These are phyloP conservation scores for Ilyonectria destructans DNA, from an alignment of 2,329 filamentous ascomycete species.

Conservation along the genomic window DNA sequence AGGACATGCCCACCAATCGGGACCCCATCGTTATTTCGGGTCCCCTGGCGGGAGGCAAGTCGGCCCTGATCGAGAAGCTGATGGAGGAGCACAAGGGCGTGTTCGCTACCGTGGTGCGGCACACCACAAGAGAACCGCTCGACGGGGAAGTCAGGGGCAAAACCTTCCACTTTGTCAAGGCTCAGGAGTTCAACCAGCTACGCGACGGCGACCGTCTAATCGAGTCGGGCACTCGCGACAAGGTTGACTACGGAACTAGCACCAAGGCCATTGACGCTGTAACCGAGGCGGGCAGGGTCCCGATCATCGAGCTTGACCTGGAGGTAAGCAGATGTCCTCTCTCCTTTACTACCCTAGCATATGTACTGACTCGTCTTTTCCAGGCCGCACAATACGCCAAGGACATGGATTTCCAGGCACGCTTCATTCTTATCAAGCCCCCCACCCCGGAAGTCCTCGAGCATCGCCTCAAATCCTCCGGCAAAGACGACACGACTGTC, in stretches of 20 bases:
- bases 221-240: conserved; percentile 68
- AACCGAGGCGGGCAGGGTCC: conserved; percentile 71
- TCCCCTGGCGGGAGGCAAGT: conserved; percentile 74
- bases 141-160: conserved; percentile 69
- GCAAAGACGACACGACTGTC: conserved; percentile 44
- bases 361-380: neutral
- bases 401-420: conserved; percentile 70
- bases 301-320: conserved; percentile 68
- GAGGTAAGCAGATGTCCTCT: conserved; percentile 60
- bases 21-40: conserved; percentile 79
- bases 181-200: conserved; percentile 70
- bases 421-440: conserved; percentile 69
- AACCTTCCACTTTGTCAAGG: conserved; percentile 71
- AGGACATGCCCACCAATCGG: conserved; percentile 64
- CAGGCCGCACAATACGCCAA: conserved; percentile 72
- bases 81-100: conserved; percentile 75
- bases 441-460: conserved; percentile 51
- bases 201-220: conserved; percentile 74
- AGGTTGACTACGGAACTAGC: conserved; percentile 71
- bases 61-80: conserved; percentile 75
- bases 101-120: conserved; percentile 72
- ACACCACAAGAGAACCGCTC: conserved; percentile 68
- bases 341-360: conserved; percentile 8
- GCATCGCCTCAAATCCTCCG: conserved; percentile 50
- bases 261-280: conserved; percentile 68